Conservation (phyloP, 768 basidiomycete genomes). For the Leucocoprinus birnbaumii region DNA sequence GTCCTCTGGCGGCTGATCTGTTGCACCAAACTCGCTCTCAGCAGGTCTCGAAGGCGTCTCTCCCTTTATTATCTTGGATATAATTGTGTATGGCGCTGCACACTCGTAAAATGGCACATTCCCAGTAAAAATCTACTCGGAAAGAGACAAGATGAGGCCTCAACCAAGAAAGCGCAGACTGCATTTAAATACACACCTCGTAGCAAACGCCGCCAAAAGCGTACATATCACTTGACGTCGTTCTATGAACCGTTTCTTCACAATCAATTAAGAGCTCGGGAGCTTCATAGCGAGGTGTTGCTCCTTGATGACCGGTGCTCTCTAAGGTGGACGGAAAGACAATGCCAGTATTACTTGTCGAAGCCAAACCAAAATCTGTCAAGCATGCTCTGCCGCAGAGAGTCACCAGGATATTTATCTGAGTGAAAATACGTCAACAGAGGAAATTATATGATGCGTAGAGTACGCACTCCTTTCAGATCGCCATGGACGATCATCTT, state of each 20-base stretch:
- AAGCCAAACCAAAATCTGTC: conserved; percentile 9
- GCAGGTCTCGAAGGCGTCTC: not conserved
- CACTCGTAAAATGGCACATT: conserved; percentile 19
- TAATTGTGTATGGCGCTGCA: not conserved
- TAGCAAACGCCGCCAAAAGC: conserved; percentile 14
- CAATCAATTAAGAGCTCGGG: conserved; percentile 12
- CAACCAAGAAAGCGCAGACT: too few species aligned
- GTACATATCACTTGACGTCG: conserved; percentile 9
- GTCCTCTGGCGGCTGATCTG: not conserved
- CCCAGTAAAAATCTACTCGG: conserved; percentile 13
- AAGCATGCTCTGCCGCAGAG: not conserved
- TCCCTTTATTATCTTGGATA: not conserved
- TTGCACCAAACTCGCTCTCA: not conserved
- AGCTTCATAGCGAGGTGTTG: conserved; percentile 13
- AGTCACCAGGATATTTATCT: conserved; percentile 9
- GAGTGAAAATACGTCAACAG: not conserved
- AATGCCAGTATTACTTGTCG: conserved; percentile 11
- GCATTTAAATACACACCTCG: too few species aligned
- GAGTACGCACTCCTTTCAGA: conserved; percentile 9
- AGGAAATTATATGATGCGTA: not conserved
- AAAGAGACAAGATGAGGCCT: too few species aligned
- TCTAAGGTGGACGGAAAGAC: conserved; percentile 9
- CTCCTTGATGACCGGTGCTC: conserved; percentile 6
- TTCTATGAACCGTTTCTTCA: not conserved
- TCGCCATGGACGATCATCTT: conserved; percentile 9